Base-by-base conservation (phyloP, 805 yeast species). In the Candida wancherniae region DNA sequence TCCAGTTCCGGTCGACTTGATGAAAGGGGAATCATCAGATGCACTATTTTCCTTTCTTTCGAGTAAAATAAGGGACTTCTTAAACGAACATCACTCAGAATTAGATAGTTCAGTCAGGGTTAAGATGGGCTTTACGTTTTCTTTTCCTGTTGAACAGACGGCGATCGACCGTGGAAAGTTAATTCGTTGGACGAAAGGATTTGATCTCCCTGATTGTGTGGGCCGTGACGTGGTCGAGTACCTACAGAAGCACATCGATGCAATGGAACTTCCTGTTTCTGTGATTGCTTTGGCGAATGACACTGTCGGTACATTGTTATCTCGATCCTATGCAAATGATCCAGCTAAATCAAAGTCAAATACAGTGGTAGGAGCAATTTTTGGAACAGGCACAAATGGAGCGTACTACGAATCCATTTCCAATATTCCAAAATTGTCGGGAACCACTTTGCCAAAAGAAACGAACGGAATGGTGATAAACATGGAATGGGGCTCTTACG, bases 401-500 rank as follows among this genome's bases (percentile, higher is more conserved):
- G 95, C 96, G 10, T 90, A 92, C 60, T 69, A 75, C 53, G 98
- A 90, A 59, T 70, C 75, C 34, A 56, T 87, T 31, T 78, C 74
- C 24, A 73, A 79, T 33, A 84, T 92, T 45, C 73, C 73, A 33
- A 90, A 92, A 60, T 67, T 88, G 40, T 74, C 77, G n/a, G 31
- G 40, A 4, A 28, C 27, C 1, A 33, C 36, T 4, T 28, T 55
- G 6, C 67, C 71, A 3, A 58, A 63, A 19, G 26, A 58, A 50
- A 15, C 54, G 53, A 13, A 58, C 71, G 47, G 59, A 52, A 88
- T 88, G 96, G 83, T 86, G 41, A 73, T 88, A 48, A 88, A 88
- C 63, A 88, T 96, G 26, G 98, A 92, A 61, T 92, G 97, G 96
- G 97, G 97, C 41, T 86, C 96, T 24, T 90, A 88, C 50, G 97